phyloP scores from a whole-genome alignment of 139 green algal genomes.

The Prasinococcaceae sp. region DNA sequence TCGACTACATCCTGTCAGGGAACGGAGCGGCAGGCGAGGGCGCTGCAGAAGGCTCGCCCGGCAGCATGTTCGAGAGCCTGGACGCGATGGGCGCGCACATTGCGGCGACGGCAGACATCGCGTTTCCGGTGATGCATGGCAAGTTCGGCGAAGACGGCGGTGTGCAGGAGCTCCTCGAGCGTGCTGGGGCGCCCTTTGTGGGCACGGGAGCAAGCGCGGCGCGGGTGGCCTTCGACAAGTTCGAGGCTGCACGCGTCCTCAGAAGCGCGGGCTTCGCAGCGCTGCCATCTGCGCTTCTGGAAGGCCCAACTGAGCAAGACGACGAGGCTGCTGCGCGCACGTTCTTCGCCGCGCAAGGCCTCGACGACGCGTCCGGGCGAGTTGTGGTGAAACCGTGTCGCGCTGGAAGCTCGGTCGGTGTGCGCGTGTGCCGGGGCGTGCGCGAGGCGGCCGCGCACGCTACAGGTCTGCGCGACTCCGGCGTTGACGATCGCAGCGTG shows the following conservation, averaged over 20 bases:
- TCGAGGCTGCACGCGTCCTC: neutral
- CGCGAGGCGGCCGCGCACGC: slow-evolving; percentile 3
- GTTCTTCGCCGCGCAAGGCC: no score
- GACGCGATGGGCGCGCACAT: slow-evolving; percentile 19
- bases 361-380: no score
- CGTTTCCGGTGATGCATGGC: slow-evolving; percentile 26
- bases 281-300: slow-evolving; percentile 6
- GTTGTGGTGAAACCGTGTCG: slow-evolving; percentile 28
- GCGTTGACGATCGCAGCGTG: slow-evolving; percentile 18
- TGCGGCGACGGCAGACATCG: slow-evolving; percentile 16
- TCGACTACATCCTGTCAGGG: slow-evolving; percentile 31
- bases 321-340: no score
- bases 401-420: slow-evolving; percentile 25
- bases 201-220: slow-evolving; percentile 15
- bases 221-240: slow-evolving; percentile 15
- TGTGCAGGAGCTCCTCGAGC: slow-evolving; percentile 26
- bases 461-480: no score
- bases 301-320: neutral
- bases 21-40: neutral
- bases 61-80: slow-evolving; percentile 12
- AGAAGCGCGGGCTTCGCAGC: slow-evolving; percentile 1
- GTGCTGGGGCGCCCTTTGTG: slow-evolving; percentile 33
- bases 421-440: slow-evolving; percentile 13
- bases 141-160: slow-evolving; percentile 25
- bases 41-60: neutral